Percentiles rank a stretch among this genome's conserved stretches.
phyloP scores from a whole-genome alignment of 1,139 yeast species.

The Pichia cactophila region DNA sequence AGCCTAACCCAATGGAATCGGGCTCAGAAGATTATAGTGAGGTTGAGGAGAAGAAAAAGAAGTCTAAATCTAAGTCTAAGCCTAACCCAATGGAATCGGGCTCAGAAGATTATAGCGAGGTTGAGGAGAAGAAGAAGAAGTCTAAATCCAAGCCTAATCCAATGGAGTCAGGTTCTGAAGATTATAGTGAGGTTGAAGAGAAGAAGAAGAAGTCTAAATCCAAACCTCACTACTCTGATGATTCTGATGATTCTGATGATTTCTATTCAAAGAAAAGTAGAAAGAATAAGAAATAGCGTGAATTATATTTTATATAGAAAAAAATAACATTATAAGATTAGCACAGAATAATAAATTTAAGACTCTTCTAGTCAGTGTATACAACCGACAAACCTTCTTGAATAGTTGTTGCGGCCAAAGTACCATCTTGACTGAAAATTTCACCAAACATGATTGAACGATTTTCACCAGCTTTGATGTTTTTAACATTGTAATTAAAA shows the following conservation, averaged over 20 bases:
- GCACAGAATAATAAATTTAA: background rate
- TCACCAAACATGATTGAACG: slow-evolving; percentile 56
- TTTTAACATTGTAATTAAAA: slow-evolving; percentile 44
- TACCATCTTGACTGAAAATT: slow-evolving; percentile 44
- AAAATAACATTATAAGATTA: background rate
- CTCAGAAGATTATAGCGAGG: slow-evolving; percentile 4
- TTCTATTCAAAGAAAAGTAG: slow-evolving; percentile 1
- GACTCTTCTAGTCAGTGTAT: slow-evolving; percentile 11
- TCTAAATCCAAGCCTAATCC: background rate
- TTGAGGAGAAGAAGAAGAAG: background rate
- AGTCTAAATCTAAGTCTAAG: slow-evolving; percentile 1
- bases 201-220: background rate
- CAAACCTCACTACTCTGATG: background rate
- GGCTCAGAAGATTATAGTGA: slow-evolving; percentile 3
- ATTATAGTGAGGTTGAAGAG: slow-evolving; percentile 3
- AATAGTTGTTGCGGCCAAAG: slow-evolving; percentile 52
- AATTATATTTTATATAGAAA: background rate
- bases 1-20: slow-evolving; percentile 5
- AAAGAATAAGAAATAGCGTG: background rate
- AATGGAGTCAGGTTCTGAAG: slow-evolving; percentile 4
- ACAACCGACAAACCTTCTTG: slow-evolving; percentile 54
- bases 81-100: slow-evolving; percentile 5
- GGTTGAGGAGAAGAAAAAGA: slow-evolving; percentile 1
- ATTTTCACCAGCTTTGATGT: slow-evolving; percentile 46
- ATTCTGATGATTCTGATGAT: background rate